Percentiles rank a stretch among this genome's conserved stretches.
phyloP scores from a whole-genome alignment of 257 asterid genomes.

The Petrea volubilis region DNA sequence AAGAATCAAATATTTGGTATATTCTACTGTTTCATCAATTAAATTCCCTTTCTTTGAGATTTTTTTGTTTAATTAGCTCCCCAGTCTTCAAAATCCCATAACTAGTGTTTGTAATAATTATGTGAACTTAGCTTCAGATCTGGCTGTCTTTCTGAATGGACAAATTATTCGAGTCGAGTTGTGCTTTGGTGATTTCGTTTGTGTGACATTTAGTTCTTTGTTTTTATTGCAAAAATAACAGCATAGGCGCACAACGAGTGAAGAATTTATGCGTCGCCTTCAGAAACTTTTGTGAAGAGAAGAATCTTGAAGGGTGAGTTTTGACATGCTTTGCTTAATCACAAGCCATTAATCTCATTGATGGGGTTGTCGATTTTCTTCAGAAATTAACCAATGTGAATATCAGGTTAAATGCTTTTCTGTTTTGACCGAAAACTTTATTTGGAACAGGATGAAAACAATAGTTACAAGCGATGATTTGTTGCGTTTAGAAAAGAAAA shows the following conservation, averaged over 20 bases:
- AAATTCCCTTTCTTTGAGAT: conserved; percentile 10
- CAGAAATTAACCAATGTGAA: not conserved
- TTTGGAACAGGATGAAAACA: not conserved
- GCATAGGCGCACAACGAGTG: conserved; percentile 75
- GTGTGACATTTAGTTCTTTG: not conserved
- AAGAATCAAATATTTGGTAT: not conserved
- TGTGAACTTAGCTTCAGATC: conserved; percentile 20
- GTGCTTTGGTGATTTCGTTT: not conserved
- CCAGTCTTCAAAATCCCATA: not conserved
- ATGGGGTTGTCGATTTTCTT: not conserved
- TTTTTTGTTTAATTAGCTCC: not conserved
- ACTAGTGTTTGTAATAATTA: not conserved
- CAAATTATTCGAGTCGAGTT: not conserved
- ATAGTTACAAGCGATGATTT: not conserved
- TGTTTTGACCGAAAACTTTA: not conserved
- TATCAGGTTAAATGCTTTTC: too few relatives aligned
- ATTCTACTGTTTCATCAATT: conserved; percentile 13
- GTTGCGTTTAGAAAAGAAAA: not conserved
- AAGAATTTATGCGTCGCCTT: conserved; percentile 60
- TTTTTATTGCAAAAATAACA: conserved; percentile 25
- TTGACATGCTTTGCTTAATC: not conserved
- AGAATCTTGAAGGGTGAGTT: conserved; percentile 70
- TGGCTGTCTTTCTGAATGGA: conserved; percentile 1
- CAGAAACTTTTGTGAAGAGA: conserved; percentile 67
- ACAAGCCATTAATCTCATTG: not conserved